Base-by-base conservation (phyloP, 345 rosid species). In the Aquilaria yunnanensis region DNA sequence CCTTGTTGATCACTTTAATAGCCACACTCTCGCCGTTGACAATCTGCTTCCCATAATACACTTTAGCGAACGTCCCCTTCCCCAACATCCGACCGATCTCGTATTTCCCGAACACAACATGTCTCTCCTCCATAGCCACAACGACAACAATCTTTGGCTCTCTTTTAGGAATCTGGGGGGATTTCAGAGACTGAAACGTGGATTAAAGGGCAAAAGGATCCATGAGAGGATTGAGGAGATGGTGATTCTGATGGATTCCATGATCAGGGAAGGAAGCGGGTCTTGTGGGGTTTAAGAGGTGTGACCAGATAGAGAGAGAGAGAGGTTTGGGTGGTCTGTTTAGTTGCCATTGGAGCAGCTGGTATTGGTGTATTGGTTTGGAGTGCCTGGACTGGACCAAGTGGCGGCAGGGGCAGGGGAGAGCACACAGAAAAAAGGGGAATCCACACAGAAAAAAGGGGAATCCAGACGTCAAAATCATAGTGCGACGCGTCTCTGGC, bases 51-150 rank as follows among this genome's bases (percentile, higher is more conserved):
- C 89, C 96, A 37, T 80, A 72, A 30, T 83, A 87, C 0, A 92
- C 98, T 56, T 92, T 89, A 4, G 96, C 96, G 70, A 92, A 89
- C 55, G 87, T 81, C 1, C 98, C 98, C 46, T 86, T 84, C 0
- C 98, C 98, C 13, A 89, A 59, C 2, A 92, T 29, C 65, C 73
- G 69, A 34, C 92, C 96, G 73, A 85, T 70, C 68, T 74, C 80
- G 69, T 92, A 87, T 68, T 80, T 86, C 51, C 83, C 87, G 33
- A 89, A 84, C 47, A 92, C 29, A 29, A 73, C 32, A 10, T 56
- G 67, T 33, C 70, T 74, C 5, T 67, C 62, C 63, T 74, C 78
- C 34, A 68, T 68, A 23, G 41, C 37, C 12, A 14, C 60, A 77
- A 69, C 47, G 77, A 72, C 57, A 62, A 50, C 23, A 50, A 45